Conservation (phyloP, 306 rosid species). For the Dalbergia oliveri region DNA sequence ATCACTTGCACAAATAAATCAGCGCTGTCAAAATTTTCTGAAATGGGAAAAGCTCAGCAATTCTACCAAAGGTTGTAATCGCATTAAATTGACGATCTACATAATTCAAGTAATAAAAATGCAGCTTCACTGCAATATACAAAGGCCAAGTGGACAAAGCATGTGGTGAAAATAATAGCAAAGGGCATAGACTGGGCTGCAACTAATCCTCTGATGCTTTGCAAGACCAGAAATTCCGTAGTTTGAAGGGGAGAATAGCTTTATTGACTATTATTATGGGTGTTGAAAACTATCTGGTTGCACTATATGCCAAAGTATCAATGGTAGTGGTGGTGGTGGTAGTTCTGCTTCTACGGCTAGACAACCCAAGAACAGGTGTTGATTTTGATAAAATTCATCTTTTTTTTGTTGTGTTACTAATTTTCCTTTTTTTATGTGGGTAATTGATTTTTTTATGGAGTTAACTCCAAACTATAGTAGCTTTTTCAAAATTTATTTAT, state of each 20-base stretch:
- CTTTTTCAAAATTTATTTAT: no score
- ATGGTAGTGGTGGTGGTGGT: neutral
- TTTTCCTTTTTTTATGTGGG: neutral
- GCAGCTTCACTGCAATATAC: constrained; percentile 57
- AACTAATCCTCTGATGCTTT: constrained; percentile 52
- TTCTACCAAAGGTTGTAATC: constrained; percentile 33
- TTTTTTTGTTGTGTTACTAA: neutral
- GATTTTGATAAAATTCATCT: neutral
- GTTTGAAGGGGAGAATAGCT: constrained; percentile 39
- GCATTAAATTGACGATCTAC: constrained; percentile 53
- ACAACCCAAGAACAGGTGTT: constrained; percentile 44
- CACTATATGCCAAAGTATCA: constrained; percentile 39
- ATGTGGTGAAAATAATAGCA: constrained; percentile 38
- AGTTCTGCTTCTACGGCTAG: constrained; percentile 29
- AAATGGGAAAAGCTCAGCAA: constrained; percentile 17
- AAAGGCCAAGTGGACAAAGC: constrained; percentile 36
- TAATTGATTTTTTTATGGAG: no score
- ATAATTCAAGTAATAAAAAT: constrained; percentile 41
- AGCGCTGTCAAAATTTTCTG: constrained; percentile 45
- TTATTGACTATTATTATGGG: constrained; percentile 23
- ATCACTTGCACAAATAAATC: constrained; percentile 16
- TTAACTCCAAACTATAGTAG: no score
- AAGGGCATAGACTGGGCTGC: constrained; percentile 39
- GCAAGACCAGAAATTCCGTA: constrained; percentile 41
- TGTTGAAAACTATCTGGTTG: constrained; percentile 33